Evolutionary conservation across 2,329 filamentous ascomycete species (phyloP).

Genomic region (Aspergillus pseudoterreus): DNA sequence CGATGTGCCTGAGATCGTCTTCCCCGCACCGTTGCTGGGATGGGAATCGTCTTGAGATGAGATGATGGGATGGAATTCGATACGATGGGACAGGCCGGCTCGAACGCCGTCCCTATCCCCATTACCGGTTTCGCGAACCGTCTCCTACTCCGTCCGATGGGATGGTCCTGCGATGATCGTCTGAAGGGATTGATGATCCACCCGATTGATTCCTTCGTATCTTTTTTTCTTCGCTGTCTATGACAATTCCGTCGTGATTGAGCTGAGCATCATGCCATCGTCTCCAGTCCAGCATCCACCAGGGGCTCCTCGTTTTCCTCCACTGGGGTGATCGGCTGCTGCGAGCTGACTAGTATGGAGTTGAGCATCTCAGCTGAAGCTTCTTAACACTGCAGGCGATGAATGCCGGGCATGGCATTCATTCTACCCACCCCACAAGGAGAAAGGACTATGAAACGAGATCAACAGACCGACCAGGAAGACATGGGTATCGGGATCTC

Average conservation of each 20-base stretch:
- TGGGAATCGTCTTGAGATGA: background rate
- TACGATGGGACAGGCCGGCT: background rate
- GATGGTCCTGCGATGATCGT: background rate
- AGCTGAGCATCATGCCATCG: slow-evolving; percentile 7
- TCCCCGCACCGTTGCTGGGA: slow-evolving; percentile 20
- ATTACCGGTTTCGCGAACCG: too few relatives aligned
- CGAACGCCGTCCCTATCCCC: too few relatives aligned
- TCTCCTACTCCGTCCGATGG: too few relatives aligned
- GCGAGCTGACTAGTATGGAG: background rate
- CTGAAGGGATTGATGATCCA: slow-evolving; percentile 3
- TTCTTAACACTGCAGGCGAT: background rate
- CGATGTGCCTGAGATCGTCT: slow-evolving; percentile 19
- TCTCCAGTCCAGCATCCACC: slow-evolving; percentile 1
- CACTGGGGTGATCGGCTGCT: background rate
- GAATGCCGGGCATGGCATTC: background rate
- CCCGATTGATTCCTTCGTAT: background rate
- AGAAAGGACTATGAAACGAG: background rate
- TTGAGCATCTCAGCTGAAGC: background rate
- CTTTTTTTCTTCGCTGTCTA: background rate
- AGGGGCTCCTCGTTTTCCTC: background rate
- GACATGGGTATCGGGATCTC: background rate
- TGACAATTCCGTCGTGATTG: background rate
- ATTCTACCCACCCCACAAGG: background rate
- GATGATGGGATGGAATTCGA: background rate
- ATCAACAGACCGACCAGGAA: background rate